A percentile compares a stretch with the other conserved stretches of the same genome.
Conservation (phyloP, 148 eudicot genomes). For the Silene conica region DNA sequence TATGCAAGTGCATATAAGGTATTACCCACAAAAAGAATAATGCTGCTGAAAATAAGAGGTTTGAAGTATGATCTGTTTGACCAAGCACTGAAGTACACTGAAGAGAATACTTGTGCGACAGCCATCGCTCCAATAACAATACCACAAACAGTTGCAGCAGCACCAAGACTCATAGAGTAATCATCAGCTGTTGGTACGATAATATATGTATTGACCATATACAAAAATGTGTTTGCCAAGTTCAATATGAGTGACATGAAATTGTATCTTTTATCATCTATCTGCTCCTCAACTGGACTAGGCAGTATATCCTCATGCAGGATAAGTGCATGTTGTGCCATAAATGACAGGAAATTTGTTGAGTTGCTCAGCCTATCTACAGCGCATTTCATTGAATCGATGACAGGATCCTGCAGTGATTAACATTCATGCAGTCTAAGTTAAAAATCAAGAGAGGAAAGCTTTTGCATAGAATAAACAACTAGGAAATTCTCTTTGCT, state of each 20-base stretch:
- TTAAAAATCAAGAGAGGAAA: background rate
- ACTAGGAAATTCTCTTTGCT: no score
- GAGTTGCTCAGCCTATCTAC: conserved; percentile 63
- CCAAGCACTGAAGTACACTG: conserved; percentile 90
- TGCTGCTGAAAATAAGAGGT: conserved; percentile 74
- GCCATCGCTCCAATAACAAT: conserved; percentile 85
- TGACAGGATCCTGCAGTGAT: conserved; percentile 67
- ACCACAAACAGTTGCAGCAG: conserved; percentile 86
- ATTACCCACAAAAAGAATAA: conserved; percentile 62
- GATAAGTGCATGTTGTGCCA: conserved; percentile 77
- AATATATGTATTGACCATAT: conserved; percentile 80
- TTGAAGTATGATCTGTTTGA: conserved; percentile 69
- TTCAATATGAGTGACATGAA: conserved; percentile 70
- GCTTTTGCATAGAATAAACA: background rate
- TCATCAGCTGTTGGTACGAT: conserved; percentile 88
- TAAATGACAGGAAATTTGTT: conserved; percentile 67
- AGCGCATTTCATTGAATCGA: conserved; percentile 61
- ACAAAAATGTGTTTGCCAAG: conserved; percentile 69
- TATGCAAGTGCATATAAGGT: conserved; percentile 65
- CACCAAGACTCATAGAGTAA: conserved; percentile 75
- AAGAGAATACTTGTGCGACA: conserved; percentile 75
- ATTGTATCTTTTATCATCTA: conserved; percentile 58
- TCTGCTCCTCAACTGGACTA: conserved; percentile 49
- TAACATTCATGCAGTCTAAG: background rate
- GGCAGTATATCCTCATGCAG: conserved; percentile 66